Percentiles rank a stretch among this genome's conserved stretches.
These are phyloP conservation scores for Pseudozyma hubeiensis DNA, from an alignment of 1,284 basidiomycete species.

Conservation along the genomic window DNA sequence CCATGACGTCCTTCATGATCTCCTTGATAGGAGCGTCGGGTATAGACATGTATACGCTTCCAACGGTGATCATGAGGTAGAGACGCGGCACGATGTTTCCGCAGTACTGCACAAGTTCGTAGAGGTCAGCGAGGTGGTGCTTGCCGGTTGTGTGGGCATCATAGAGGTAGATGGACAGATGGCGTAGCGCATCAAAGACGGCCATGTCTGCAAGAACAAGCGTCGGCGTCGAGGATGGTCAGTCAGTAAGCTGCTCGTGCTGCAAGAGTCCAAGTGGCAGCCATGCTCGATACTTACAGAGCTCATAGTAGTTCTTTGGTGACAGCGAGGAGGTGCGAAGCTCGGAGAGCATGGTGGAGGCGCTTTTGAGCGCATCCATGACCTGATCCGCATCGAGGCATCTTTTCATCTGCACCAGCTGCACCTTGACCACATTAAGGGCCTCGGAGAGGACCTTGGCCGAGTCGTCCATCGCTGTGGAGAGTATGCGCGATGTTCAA, in stretches of 20 bases:
- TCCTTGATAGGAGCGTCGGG: constrained; percentile 68
- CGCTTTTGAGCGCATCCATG: constrained; percentile 68
- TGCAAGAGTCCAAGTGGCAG: background rate
- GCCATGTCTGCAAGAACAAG: constrained; percentile 61
- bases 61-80: constrained; percentile 69
- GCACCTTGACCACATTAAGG: constrained; percentile 66
- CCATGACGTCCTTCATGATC: constrained; percentile 69
- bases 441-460: constrained; percentile 65
- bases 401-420: constrained; percentile 67
- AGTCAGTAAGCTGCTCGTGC: constrained; percentile 1
- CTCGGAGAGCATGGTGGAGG: constrained; percentile 67
- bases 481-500: constrained; percentile 6
- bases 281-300: constrained; percentile 47
- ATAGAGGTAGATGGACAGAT: constrained; percentile 67
- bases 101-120: constrained; percentile 68
- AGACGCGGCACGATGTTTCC: constrained; percentile 68
- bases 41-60: constrained; percentile 68
- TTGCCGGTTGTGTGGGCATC: constrained; percentile 65
- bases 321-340: constrained; percentile 63
- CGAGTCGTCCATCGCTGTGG: constrained; percentile 64
- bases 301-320: constrained; percentile 68
- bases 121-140: constrained; percentile 67
- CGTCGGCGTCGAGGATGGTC: background rate
- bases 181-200: constrained; percentile 65
- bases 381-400: constrained; percentile 66